Conservation (phyloP, 1,139 yeast species). For the Groenewaldozyma auringiensis region DNA sequence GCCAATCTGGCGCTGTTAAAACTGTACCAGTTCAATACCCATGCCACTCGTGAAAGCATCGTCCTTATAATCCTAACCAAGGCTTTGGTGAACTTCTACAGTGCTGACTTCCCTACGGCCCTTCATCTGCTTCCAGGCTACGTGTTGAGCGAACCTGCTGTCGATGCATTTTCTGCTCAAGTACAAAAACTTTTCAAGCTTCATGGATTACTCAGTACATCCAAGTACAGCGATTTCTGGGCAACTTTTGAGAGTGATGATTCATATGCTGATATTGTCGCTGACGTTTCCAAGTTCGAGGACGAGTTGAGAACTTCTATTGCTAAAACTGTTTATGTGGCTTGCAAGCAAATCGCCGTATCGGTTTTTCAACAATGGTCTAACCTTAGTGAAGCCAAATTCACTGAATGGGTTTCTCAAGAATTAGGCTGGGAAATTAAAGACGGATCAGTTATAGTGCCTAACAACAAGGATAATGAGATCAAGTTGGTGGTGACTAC, state of each 20-base stretch:
- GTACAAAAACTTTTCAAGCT: constrained; percentile 34
- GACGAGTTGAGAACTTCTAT: constrained; percentile 30
- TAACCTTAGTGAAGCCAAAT: constrained; percentile 26
- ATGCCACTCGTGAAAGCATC: constrained; percentile 34
- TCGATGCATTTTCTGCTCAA: constrained; percentile 28
- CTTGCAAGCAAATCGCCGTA: constrained; percentile 26
- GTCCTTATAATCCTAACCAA: constrained; percentile 36
- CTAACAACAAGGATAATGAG: constrained; percentile 28
- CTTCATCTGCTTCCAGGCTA: constrained; percentile 40
- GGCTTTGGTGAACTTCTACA: constrained; percentile 37
- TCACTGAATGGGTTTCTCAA: constrained; percentile 29
- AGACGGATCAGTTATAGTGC: constrained; percentile 24
- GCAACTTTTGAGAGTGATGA: constrained; percentile 29
- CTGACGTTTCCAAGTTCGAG: constrained; percentile 31
- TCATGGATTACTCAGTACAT: constrained; percentile 32
- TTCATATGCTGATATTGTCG: constrained; percentile 31
- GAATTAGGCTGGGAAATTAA: constrained; percentile 29
- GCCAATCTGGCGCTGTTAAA: constrained; percentile 43
- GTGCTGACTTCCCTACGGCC: constrained; percentile 38
- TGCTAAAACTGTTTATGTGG: constrained; percentile 28
- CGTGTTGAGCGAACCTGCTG: constrained; percentile 24
- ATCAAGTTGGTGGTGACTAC: constrained; percentile 28
- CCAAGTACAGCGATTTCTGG: constrained; percentile 35
- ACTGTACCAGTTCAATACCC: constrained; percentile 35
- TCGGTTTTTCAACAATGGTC: constrained; percentile 29